Evolutionary conservation across 2,329 filamentous ascomycete genomes (phyloP).

Genomic region (Phyllosticta citrichinensis): DNA sequence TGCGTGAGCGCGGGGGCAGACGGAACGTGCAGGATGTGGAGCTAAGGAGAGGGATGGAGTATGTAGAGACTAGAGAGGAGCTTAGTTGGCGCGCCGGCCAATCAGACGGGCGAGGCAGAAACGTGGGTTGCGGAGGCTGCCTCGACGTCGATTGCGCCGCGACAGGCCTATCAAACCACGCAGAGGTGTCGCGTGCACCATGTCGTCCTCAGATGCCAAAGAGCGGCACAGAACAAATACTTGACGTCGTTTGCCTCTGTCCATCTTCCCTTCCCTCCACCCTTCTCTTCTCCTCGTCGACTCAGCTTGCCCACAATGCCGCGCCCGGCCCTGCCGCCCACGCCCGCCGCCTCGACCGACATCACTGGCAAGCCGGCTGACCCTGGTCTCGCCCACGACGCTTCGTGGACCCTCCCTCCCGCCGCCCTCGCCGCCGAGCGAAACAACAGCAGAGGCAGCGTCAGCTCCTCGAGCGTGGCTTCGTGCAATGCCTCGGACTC

Average conservation of each 20-base stretch:
- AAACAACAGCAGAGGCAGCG: slow-evolving; percentile 36
- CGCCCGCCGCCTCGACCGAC: slow-evolving; percentile 70
- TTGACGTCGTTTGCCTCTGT: neutral
- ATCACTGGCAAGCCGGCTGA: slow-evolving; percentile 51
- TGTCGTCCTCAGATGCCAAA: neutral
- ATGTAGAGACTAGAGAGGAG: neutral
- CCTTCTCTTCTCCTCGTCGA: neutral
- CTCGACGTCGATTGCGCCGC: neutral
- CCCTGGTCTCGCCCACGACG: slow-evolving; percentile 4
- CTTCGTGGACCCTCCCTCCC: slow-evolving; percentile 41
- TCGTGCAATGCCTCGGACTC: slow-evolving; percentile 41
- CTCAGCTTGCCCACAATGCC: slow-evolving; percentile 43
- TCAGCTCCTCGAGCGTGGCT: slow-evolving; percentile 34
- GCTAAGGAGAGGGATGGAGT: slow-evolving; percentile 17
- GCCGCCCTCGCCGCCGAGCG: slow-evolving; percentile 47
- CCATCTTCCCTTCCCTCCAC: neutral
- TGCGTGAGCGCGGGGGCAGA: slow-evolving; percentile 89
- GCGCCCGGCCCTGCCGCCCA: slow-evolving; percentile 57
- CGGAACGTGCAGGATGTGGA: slow-evolving; percentile 86
- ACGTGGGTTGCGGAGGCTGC: neutral
- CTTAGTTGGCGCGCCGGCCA: neutral
- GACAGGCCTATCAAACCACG: neutral
- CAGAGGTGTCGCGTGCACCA: neutral
- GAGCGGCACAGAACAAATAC: neutral
- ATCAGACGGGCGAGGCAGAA: neutral